A percentile compares a stretch with the other conserved stretches of the same genome.
phyloP scores from a whole-genome alignment of 1,284 basidiomycete species.

The Ustilago hordei region DNA sequence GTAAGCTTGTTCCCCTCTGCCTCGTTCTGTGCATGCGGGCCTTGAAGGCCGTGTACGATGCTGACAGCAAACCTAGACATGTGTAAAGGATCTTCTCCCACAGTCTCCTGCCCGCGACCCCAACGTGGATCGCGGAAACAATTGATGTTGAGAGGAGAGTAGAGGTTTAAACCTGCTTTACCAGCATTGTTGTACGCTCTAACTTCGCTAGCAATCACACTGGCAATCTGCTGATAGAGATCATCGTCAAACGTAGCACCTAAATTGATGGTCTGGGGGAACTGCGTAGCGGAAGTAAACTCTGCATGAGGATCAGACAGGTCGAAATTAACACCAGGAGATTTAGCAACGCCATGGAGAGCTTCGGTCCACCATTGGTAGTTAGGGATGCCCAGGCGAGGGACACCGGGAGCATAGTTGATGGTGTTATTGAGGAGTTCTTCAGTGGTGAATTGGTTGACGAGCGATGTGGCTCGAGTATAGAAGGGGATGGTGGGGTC shows the following conservation, averaged over 20 bases:
- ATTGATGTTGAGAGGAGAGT: conserved; percentile 35
- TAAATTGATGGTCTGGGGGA: conserved; percentile 37
- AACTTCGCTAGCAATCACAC: conserved; percentile 33
- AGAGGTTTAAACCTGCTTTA: conserved; percentile 23
- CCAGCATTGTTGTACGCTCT: conserved; percentile 33
- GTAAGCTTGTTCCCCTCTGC: not conserved
- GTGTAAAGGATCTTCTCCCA: conserved; percentile 31
- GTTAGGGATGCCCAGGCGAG: conserved; percentile 23
- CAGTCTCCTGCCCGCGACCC: conserved; percentile 33
- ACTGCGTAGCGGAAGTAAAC: conserved; percentile 22
- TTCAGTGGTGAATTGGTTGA: conserved; percentile 16
- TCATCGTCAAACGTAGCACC: conserved; percentile 39
- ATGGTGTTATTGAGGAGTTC: conserved; percentile 42
- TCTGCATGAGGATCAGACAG: not conserved
- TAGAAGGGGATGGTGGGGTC: conserved; percentile 23
- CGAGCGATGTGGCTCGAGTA: conserved; percentile 25
- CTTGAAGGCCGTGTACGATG: conserved; percentile 27
- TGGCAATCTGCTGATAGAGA: conserved; percentile 15
- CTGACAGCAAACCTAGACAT: conserved; percentile 17
- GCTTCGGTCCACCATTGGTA: conserved; percentile 45
- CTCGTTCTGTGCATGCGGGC: not conserved
- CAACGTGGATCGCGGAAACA: conserved; percentile 34
- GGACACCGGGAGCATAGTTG: conserved; percentile 26
- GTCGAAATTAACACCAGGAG: conserved; percentile 30
- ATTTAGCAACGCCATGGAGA: conserved; percentile 22